These are phyloP conservation scores for Rutstroemia sp. DNA, from an alignment of 2,329 filamentous ascomycete genomes.

Conservation along the genomic window DNA sequence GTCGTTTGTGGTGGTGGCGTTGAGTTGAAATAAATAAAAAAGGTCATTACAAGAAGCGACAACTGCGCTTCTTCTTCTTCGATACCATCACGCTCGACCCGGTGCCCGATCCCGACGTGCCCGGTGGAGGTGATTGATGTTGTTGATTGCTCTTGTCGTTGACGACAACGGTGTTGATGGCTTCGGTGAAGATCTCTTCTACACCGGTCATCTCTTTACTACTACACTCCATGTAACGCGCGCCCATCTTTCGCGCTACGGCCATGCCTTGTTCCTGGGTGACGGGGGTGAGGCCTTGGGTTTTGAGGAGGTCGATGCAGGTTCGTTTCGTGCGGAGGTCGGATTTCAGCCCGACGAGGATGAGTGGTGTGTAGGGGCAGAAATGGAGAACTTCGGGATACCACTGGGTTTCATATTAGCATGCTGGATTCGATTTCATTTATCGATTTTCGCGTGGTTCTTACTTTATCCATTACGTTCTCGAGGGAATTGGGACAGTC, in stretches of 20 bases:
- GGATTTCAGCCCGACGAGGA: constrained; percentile 94
- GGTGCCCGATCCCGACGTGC: constrained; percentile 31
- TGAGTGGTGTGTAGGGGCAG: constrained; percentile 92
- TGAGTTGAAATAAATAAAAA: constrained; percentile 17
- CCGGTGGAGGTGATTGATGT: constrained; percentile 11
- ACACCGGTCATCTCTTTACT: constrained; percentile 96
- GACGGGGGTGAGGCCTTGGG: constrained; percentile 91
- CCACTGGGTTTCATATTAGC: constrained; percentile 56
- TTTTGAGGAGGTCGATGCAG: constrained; percentile 97
- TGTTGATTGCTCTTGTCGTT: constrained; percentile 59
- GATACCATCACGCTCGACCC: constrained; percentile 31
- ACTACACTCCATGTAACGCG: constrained; percentile 95
- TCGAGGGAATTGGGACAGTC: constrained; percentile 97
- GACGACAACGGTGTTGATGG: constrained; percentile 82
- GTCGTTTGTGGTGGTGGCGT: not conserved
- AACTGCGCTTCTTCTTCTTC: constrained; percentile 81
- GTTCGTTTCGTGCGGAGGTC: constrained; percentile 92
- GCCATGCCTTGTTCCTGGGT: constrained; percentile 82
- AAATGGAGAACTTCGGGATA: constrained; percentile 99
- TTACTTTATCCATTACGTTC: constrained; percentile 97
- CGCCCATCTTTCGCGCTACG: constrained; percentile 89
- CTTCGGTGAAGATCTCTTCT: constrained; percentile 90
- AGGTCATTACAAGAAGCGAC: constrained; percentile 59
- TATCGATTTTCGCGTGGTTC: constrained; percentile 14
- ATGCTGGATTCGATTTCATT: constrained; percentile 5